A percentile compares a stretch with the other conserved stretches of the same genome.
Conservation (phyloP, 805 yeast genomes). For the Hermanozyma aechmeae region DNA sequence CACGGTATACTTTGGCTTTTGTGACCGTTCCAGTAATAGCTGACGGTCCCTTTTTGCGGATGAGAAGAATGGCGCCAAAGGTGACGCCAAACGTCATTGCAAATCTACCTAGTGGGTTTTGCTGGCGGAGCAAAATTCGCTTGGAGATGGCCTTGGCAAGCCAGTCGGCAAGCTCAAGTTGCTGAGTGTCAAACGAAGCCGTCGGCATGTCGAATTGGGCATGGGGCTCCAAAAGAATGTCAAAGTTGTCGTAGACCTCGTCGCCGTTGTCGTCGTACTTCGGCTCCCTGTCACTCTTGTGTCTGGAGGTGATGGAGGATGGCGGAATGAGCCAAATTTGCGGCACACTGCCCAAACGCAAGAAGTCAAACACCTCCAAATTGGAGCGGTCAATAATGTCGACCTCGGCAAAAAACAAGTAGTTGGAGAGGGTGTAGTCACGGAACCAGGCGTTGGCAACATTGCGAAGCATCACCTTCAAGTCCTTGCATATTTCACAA, state of each 20-base stretch:
- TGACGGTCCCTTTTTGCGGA: slow-evolving; percentile 39
- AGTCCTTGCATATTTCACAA: slow-evolving; percentile 39
- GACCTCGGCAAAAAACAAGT: slow-evolving; percentile 38
- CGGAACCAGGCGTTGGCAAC: slow-evolving; percentile 35
- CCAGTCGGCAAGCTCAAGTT: slow-evolving; percentile 44
- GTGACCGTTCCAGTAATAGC: slow-evolving; percentile 9
- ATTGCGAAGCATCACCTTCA: slow-evolving; percentile 30
- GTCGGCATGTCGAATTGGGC: slow-evolving; percentile 28
- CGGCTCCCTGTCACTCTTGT: slow-evolving; percentile 3
- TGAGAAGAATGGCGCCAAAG: slow-evolving; percentile 32
- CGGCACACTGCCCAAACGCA: slow-evolving; percentile 47
- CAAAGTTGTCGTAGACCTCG: slow-evolving; percentile 8
- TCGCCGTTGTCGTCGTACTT: slow-evolving; percentile 14
- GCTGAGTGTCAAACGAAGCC: slow-evolving; percentile 25
- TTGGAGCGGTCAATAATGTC: slow-evolving; percentile 41
- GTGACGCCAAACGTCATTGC: slow-evolving; percentile 36
- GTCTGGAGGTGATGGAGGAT: slow-evolving; percentile 9
- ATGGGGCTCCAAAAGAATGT: slow-evolving; percentile 19
- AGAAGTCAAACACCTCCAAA: slow-evolving; percentile 25
- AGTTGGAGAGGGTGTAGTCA: slow-evolving; percentile 33
- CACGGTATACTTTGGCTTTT: slow-evolving; percentile 15
- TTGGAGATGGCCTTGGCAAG: slow-evolving; percentile 37
- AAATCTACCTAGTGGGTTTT: slow-evolving; percentile 34
- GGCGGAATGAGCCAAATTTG: slow-evolving; percentile 64
- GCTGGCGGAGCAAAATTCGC: slow-evolving; percentile 32